Percentiles rank a stretch among this genome's conserved stretches.
phyloP scores from a whole-genome alignment of 495 filamentous ascomycete genomes.

The Penicillium cataractarum region DNA sequence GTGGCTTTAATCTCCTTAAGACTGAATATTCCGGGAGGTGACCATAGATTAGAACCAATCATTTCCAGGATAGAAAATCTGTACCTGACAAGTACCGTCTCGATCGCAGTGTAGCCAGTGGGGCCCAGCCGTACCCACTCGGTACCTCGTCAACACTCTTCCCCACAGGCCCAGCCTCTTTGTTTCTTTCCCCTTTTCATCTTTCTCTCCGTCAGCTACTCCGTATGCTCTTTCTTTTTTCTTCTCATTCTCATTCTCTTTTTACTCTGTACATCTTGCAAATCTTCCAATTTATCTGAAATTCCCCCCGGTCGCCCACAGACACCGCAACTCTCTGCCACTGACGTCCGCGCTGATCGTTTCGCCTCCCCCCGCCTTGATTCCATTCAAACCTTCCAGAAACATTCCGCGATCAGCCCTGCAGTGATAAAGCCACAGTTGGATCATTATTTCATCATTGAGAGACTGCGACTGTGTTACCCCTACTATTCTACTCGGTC shows the following conservation, averaged over 20 bases:
- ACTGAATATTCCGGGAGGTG: not conserved
- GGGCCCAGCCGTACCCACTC: not conserved
- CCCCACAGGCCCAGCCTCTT: constrained; percentile 34
- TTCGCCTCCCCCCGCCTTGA: constrained; percentile 16
- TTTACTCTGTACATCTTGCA: not conserved
- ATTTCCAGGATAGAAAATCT: not conserved
- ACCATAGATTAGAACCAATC: not conserved
- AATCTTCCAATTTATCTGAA: not conserved
- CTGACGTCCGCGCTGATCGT: constrained; percentile 19
- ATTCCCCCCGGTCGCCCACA: constrained; percentile 1
- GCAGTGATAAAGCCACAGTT: not conserved
- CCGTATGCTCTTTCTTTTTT: not conserved
- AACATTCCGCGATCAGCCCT: constrained; percentile 26
- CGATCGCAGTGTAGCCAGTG: constrained; percentile 5
- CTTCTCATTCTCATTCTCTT: not conserved
- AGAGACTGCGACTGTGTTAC: not conserved
- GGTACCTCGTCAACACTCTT: not conserved
- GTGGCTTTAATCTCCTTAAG: not conserved
- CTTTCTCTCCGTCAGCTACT: not conserved
- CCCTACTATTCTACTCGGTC: not conserved
- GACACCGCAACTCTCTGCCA: not conserved
- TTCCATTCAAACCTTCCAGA: constrained; percentile 26
- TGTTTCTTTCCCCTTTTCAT: constrained; percentile 26
- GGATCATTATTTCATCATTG: not conserved
- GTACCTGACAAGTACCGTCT: constrained; percentile 10